These are phyloP conservation scores for Rhamnella rubrinervis DNA, from an alignment of 331 rosid species.

Conservation along the genomic window DNA sequence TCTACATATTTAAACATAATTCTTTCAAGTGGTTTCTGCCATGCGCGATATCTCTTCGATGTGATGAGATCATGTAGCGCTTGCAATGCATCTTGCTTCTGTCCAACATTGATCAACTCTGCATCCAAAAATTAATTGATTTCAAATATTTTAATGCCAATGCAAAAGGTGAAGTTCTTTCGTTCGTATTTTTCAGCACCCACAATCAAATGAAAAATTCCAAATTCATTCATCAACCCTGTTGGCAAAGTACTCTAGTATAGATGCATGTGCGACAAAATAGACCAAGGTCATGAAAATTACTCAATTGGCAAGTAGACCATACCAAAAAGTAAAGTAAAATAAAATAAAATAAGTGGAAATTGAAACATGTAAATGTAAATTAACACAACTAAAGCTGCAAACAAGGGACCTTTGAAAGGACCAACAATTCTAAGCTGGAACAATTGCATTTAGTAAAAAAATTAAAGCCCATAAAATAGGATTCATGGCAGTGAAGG, in stretches of 20 bases:
- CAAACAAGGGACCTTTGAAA: too few species aligned
- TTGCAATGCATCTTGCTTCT: slow-evolving; percentile 91
- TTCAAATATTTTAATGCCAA: neutral
- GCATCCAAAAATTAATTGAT: slow-evolving; percentile 23
- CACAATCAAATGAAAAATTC: neutral
- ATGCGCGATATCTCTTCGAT: slow-evolving; percentile 81
- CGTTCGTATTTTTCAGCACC: neutral
- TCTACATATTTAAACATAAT: slow-evolving; percentile 94
- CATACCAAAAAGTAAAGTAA: too few species aligned
- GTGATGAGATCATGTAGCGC: slow-evolving; percentile 88
- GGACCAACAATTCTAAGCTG: neutral
- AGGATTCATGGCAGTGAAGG: neutral
- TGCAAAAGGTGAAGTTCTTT: neutral
- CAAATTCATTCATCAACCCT: neutral
- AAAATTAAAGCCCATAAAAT: neutral
- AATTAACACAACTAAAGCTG: too few species aligned
- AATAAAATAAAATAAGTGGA: too few species aligned
- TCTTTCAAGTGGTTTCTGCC: slow-evolving; percentile 88
- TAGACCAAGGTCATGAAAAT: too few species aligned
- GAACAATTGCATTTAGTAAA: neutral
- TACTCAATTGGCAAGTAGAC: too few species aligned
- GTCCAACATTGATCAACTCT: slow-evolving; percentile 94
- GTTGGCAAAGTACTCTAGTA: neutral
- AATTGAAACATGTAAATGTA: too few species aligned
- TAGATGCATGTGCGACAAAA: neutral